Base-by-base conservation (phyloP, 805 yeast genomes). In the Zygoascus bituminiphila region DNA sequence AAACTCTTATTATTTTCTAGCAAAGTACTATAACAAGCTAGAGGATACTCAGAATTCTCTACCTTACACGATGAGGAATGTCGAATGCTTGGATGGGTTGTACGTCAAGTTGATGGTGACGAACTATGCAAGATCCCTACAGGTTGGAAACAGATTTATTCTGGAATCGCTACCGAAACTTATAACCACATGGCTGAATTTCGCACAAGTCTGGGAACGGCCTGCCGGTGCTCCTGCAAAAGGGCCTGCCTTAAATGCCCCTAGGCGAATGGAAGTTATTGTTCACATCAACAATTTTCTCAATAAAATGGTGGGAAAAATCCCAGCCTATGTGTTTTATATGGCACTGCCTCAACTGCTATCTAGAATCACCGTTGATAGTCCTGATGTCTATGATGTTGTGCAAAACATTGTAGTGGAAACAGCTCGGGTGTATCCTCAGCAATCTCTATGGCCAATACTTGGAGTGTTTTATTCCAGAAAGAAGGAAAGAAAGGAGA, bases 111-210 rank as follows among this genome's bases (percentile, higher is more conserved):
- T 71, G 17, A 76, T 82, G 33, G 76, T 85, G 7, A 61, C 71
- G 7, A 69, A 74, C 37, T 84, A 82, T 57, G 65, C 79, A 26
- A 71, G 75, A 26, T 78, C 91, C 0, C 71, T 86, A 22, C 72
- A 74, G 8, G 69, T 72, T 37, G 88, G 93, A 1, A 73, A 81
- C 2, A 73, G 77, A 33, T 83, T 79, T 58, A 75, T 86, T 1
- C 80, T 80, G 59, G 97, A 93, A 64, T 83, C 91, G 0, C 67
- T 93, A 19, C 98, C 98, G 0, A 88, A 88, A 58, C 76, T 87
- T n/a, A 75, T 89, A 4, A 88, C 96, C 0, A 74, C 86, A 7
- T 93, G 98, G 98, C 69, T 93, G 21, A 96, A 89, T 57, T 84
- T 82, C 62, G 79, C 75, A 1, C 72, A 70, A 17, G 50, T 42